phyloP scores from a whole-genome alignment of 1,284 basidiomycete genomes.

The Phellopilus nigrolimitatus region DNA sequence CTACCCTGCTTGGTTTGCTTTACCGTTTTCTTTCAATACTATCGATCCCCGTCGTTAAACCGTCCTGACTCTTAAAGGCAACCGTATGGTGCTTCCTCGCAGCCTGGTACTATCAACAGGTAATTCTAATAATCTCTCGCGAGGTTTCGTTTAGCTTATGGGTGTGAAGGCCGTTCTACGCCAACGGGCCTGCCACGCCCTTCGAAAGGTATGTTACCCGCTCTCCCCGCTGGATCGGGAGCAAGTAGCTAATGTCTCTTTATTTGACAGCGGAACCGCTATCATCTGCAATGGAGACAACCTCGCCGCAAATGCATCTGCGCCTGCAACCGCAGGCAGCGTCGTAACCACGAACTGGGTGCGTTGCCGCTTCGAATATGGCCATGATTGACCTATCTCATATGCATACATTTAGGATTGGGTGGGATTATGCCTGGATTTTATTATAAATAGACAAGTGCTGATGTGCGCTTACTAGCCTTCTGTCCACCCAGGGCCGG shows the following conservation, averaged over 20 bases:
- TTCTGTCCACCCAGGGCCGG: slow-evolving; percentile 11
- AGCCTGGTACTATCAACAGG: slow-evolving; percentile 8
- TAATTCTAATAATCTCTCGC: too few species aligned
- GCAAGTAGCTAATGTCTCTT: neutral
- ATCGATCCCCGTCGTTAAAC: neutral
- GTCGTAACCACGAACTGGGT: slow-evolving; percentile 11
- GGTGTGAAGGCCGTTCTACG: neutral
- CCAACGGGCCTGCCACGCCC: slow-evolving; percentile 6
- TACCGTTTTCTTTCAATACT: neutral
- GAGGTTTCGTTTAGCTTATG: too few species aligned
- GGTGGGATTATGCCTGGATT: neutral
- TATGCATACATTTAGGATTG: neutral
- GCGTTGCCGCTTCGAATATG: neutral
- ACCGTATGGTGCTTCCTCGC: slow-evolving; percentile 3
- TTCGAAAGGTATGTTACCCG: slow-evolving; percentile 9
- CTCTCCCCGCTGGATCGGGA: neutral
- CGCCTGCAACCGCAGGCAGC: slow-evolving; percentile 6
- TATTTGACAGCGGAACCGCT: slow-evolving; percentile 8
- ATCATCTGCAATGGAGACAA: slow-evolving; percentile 14
- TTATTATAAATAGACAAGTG: neutral
- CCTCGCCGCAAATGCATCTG: neutral
- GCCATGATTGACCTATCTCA: neutral
- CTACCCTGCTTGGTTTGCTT: slow-evolving; percentile 5
- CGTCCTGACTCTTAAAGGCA: neutral
- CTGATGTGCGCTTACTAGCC: slow-evolving; percentile 1